Base-by-base conservation (phyloP, 805 yeast genomes). In the Suhomyces xylopsoci region DNA sequence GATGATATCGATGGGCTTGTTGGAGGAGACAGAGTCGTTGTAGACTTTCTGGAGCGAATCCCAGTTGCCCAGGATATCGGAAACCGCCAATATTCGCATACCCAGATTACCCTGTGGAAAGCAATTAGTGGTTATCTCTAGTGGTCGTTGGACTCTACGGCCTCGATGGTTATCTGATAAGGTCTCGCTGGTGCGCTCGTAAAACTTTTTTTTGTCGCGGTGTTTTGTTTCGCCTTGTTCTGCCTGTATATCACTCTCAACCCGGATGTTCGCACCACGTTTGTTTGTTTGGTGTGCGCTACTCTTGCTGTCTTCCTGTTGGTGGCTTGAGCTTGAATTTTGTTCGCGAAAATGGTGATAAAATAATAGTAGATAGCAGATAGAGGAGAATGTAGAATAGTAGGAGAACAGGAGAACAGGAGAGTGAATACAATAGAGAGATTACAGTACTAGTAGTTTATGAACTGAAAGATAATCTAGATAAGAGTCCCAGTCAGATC, bases 21-120 rank as follows among this genome's bases (percentile, higher is more conserved):
- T 50, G 15, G 43, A 24, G 14, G 47, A 17, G 25, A 41, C 24
- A 41, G 61, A 56, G 3, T 47, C 36, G 7, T 57, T 49, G 50
- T 56, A 61, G 12, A 65, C 45, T 17, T 51, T 47, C 14, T 47
- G 42, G 17, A 65, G 30, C 12, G 58, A 55, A 28, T 58, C 53
- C 48, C 68, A 56, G 52, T 66, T 62, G 10, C 72, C 73, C 49
- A 66, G 73, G 20, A 66, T 56, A 51, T 69, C 73, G 12, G 69
- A 62, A 15, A 69, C 49, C 3, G 67, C 49, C 34, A 65, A 51
- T 25, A 65, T 38, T 24, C 65, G 52, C 24, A 61, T 28, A 10
- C 10, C 28, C 28, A 25, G 26, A 25, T 25, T 25, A 25, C 9
- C 26, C 26, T 25, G 26, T 8, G 26, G 9, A 25, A 25, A 25